phyloP scores from a whole-genome alignment of 1,284 basidiomycete genomes.

The Pholiota adiposa region DNA sequence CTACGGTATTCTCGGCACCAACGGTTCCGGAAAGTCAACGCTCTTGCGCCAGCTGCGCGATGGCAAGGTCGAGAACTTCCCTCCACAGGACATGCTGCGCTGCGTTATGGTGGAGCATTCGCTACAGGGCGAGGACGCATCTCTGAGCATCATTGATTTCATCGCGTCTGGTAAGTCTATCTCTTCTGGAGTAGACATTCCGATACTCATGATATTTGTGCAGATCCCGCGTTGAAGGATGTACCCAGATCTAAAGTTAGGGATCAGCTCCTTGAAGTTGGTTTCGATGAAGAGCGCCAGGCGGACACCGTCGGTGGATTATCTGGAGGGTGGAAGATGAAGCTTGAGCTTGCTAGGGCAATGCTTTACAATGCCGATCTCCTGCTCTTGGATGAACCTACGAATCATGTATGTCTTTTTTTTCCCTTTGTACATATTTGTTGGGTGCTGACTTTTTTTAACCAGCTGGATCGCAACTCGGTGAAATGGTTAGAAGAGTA shows the following conservation, averaged over 20 bases:
- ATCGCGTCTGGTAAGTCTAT: slow-evolving; percentile 72
- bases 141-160: slow-evolving; percentile 85
- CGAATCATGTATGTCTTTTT: slow-evolving; percentile 83
- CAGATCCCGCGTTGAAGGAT: slow-evolving; percentile 65
- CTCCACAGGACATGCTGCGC: slow-evolving; percentile 84
- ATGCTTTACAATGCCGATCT: slow-evolving; percentile 97
- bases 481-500: slow-evolving; percentile 96
- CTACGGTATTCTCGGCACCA: slow-evolving; percentile 95
- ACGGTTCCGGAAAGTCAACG: slow-evolving; percentile 97
- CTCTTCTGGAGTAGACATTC: not conserved
- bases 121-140: slow-evolving; percentile 90
- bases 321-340: slow-evolving; percentile 99
- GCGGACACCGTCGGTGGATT: slow-evolving; percentile 86
- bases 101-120: slow-evolving; percentile 97
- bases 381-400: slow-evolving; percentile 90
- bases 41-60: slow-evolving; percentile 95
- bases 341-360: slow-evolving; percentile 90
- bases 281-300: slow-evolving; percentile 91
- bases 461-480: slow-evolving; percentile 86
- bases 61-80: slow-evolving; percentile 96
- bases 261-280: slow-evolving; percentile 83
- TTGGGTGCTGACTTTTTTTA: slow-evolving; percentile 15
- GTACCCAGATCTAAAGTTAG: slow-evolving; percentile 73
- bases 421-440: slow-evolving; percentile 11
- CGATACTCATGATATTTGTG: slow-evolving; percentile 6